Percentiles rank a stretch among this genome's conserved stretches.
These are phyloP conservation scores for Coniochaeta pulveracea DNA, from an alignment of 2,329 filamentous ascomycete genomes.

Conservation along the genomic window DNA sequence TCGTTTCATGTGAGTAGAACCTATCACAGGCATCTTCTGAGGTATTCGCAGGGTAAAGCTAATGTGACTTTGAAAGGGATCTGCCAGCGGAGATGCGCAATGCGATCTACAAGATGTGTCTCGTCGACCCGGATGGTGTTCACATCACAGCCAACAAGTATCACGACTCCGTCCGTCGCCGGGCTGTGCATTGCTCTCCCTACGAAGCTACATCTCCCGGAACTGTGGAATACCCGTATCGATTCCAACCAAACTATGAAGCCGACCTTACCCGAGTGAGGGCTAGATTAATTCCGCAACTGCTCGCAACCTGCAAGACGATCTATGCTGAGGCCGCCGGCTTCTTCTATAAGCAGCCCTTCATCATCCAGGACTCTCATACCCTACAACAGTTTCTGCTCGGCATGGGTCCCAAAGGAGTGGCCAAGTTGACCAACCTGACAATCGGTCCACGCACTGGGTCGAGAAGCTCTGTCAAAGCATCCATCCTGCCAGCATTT, in stretches of 20 bases:
- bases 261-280: too few species aligned
- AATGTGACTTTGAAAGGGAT: not conserved
- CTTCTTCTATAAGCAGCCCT: not conserved
- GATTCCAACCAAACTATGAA: not conserved
- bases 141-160: too few species aligned
- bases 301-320: not conserved
- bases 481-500: not conserved
- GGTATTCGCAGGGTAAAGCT: not conserved
- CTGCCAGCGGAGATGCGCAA: slow-evolving; percentile 1
- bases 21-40: not conserved
- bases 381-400: not conserved
- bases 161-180: too few species aligned
- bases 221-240: not conserved
- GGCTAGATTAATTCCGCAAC: not conserved
- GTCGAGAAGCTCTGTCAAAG: not conserved
- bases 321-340: slow-evolving; percentile 1
- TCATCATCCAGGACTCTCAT: not conserved
- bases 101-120: slow-evolving; percentile 1
- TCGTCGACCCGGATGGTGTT: slow-evolving; percentile 1
- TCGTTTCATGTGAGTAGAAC: not conserved
- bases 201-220: not conserved
- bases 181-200: not conserved
- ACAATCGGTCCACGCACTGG: not conserved
- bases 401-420: not conserved
- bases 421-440: not conserved